Conservation (phyloP, 495 filamentous ascomycete species). For the Saxophila tyrrhenica region DNA sequence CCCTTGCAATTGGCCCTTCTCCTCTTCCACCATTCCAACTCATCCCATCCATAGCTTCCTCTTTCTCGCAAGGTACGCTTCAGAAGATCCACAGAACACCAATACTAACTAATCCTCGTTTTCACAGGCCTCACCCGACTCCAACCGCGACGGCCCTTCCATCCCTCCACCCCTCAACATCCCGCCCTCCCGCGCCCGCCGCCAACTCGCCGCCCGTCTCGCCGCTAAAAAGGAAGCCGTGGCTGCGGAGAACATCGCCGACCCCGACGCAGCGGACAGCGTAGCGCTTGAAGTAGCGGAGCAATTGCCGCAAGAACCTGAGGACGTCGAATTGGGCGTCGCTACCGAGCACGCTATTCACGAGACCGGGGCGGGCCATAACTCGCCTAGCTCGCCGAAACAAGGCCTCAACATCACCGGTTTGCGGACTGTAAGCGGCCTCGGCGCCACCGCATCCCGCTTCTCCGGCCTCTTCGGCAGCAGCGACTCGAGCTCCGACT, state of each 20-base stretch:
- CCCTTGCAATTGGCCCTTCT: too few species aligned
- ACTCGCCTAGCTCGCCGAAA: background rate
- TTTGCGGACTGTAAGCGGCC: conserved; percentile 5
- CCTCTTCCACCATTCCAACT: too few species aligned
- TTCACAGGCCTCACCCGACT: background rate
- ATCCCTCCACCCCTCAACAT: conserved; percentile 59
- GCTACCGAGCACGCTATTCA: background rate
- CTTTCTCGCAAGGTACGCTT: conserved; percentile 7
- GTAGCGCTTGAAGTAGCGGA: conserved; percentile 7
- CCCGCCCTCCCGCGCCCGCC: conserved; percentile 72
- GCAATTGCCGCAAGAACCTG: background rate
- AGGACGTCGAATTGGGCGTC: conserved; percentile 5
- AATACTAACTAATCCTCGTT: conserved; percentile 10
- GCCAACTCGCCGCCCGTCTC: conserved; percentile 72
- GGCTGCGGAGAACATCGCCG: conserved; percentile 2
- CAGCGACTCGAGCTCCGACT: conserved; percentile 6
- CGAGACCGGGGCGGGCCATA: background rate
- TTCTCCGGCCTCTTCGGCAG: conserved; percentile 12
- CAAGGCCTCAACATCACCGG: conserved; percentile 11
- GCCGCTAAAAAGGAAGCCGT: conserved; percentile 46
- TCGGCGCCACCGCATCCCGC: conserved; percentile 2
- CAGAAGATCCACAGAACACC: background rate
- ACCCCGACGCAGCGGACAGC: conserved; percentile 14
- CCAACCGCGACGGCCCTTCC: background rate
- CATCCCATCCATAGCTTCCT: background rate